phyloP scores from a whole-genome alignment of 2,329 filamentous ascomycete genomes.

The Balansia obtecta region DNA sequence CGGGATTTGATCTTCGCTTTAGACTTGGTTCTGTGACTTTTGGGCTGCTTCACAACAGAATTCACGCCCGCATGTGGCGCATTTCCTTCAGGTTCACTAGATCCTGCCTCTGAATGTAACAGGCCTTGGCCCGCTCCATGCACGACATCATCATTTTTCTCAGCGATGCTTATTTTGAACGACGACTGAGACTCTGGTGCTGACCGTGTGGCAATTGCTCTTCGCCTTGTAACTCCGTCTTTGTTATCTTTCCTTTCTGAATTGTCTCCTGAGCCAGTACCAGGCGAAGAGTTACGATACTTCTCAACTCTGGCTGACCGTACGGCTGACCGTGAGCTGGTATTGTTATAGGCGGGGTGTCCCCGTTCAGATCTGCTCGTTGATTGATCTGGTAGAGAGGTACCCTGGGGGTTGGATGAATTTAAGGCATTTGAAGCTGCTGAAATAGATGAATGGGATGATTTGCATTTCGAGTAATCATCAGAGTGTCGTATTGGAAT shows the following conservation, averaged over 20 bases:
- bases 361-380: conserved; percentile 10
- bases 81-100: conserved; percentile 14
- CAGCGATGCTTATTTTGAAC: background rate
- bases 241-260: conserved; percentile 10
- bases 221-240: conserved; percentile 7
- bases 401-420: conserved; percentile 18
- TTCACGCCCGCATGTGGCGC: conserved; percentile 12
- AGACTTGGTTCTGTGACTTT: conserved; percentile 21
- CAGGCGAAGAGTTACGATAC: conserved; percentile 6
- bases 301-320: background rate
- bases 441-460: conserved; percentile 39
- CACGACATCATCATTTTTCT: background rate
- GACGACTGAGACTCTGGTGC: background rate
- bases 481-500: conserved; percentile 24
- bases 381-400: conserved; percentile 9
- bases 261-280: conserved; percentile 13
- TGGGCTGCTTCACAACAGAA: conserved; percentile 17
- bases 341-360: conserved; percentile 4
- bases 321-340: conserved; percentile 1
- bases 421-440: conserved; percentile 44
- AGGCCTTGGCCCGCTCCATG: conserved; percentile 10
- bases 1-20: conserved; percentile 34
- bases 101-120: conserved; percentile 7
- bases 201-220: conserved; percentile 9
- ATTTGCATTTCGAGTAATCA: conserved; percentile 24